These are phyloP conservation scores for Penicillium sp. DNA, from an alignment of 2,329 filamentous ascomycete species.

Conservation along the genomic window DNA sequence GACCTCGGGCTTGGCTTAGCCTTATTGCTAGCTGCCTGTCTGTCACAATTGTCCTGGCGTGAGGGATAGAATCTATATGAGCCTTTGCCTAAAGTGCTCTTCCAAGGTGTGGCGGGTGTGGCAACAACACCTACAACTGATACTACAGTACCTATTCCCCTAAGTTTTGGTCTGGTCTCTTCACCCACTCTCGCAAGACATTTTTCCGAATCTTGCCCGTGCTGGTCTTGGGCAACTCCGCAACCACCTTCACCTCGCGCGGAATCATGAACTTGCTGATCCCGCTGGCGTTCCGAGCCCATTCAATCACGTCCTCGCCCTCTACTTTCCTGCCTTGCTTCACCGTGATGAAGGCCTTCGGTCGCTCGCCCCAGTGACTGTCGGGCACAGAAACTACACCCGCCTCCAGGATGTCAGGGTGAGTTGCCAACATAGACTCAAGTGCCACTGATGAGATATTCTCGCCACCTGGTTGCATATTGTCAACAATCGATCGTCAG, in stretches of 20 bases:
- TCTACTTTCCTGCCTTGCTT: slow-evolving; percentile 62
- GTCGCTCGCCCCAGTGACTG: slow-evolving; percentile 91
- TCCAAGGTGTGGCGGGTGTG: no score
- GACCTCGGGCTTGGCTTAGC: no score
- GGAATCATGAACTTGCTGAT: slow-evolving; percentile 91
- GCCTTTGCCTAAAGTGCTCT: no score
- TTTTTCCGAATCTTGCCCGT: slow-evolving; percentile 98
- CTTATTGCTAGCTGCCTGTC: no score
- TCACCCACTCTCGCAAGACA: slow-evolving; percentile 81
- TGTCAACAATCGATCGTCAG: slow-evolving; percentile 3
- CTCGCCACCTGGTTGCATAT: slow-evolving; percentile 66
- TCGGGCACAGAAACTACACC: slow-evolving; percentile 86
- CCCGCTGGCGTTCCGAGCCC: slow-evolving; percentile 75
- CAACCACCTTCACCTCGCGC: slow-evolving; percentile 70
- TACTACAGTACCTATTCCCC: no score
- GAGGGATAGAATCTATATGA: no score
- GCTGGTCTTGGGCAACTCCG: slow-evolving; percentile 90
- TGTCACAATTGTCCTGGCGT: no score
- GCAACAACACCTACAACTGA: no score
- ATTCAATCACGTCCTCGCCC: slow-evolving; percentile 71
- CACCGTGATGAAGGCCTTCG: slow-evolving; percentile 87
- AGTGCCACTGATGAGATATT: slow-evolving; percentile 94
- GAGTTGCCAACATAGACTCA: slow-evolving; percentile 82
- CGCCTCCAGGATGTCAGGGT: slow-evolving; percentile 85
- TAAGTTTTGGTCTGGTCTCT: slow-evolving; percentile 46